Base-by-base conservation (phyloP, 257 asterid genomes). In the Henckelia pumila region DNA sequence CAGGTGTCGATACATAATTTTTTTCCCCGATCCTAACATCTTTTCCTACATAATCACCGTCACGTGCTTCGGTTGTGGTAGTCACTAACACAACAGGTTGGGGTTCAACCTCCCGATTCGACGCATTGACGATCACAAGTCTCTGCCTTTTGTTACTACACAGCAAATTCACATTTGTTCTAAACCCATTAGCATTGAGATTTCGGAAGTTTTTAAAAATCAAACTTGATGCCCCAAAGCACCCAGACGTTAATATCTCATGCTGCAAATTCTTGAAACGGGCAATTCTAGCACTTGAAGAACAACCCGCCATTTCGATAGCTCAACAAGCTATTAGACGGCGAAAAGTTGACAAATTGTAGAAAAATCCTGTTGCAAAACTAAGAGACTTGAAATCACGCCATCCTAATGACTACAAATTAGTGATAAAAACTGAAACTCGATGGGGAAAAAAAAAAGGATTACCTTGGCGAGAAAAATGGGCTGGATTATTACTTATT, bases 281-380 rank as follows among this genome's bases (percentile, higher is more conserved):
- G 70, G 83, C 53, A 2, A 71, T 47, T 67, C 87, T 73, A 67
- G 82, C 47, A 66, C 83, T 81, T 57, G 86, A 80, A 56, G 87
- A 84, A 76, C 79, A 88, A 26, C 81, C 86, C 83, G 84, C 89
- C 88, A 81, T 81, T 78, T 72, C 29, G 24, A 64, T 66, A 56
- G 30, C 57, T 65, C 53, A 24, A 26, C 74, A 6, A 37, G 23
- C 32, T 2, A 14, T 55, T 59, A 50, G 24, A 62, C 59, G 59
- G 49, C 21, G 79, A 60, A 75, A 77, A 66, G 67, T 83, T 86
- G 89, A 81, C 88, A 49, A 67, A 83, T 70, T 75, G 49, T 47
- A 37, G 72, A 0, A 52, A 35, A 55, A 16, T 25, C 69, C 81
- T 22, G 21, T 28, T 71, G 37, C 74, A 61, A 56, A 11, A 44